Evolutionary conservation across 2,329 filamentous ascomycete genomes (phyloP).

Genomic region (Fusarium pininemorale): DNA sequence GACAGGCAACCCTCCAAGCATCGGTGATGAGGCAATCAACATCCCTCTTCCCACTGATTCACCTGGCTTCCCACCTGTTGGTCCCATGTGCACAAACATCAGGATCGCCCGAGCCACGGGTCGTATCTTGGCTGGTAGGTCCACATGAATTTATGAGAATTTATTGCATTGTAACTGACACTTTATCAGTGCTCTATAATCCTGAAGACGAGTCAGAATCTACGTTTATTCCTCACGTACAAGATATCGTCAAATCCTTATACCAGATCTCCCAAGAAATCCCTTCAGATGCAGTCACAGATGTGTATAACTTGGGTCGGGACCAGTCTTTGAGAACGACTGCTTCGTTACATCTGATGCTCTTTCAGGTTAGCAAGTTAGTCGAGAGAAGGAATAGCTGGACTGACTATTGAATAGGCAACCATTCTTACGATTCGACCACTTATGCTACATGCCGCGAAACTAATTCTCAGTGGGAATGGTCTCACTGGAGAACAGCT

Average conservation of each 20-base stretch:
- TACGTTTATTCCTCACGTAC: slow-evolving; percentile 45
- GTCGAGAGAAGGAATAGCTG: rapidly evolving
- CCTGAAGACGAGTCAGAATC: slow-evolving; percentile 44
- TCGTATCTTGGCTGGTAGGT: slow-evolving; percentile 39
- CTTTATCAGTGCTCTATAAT: slow-evolving; percentile 41
- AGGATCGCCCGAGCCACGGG: slow-evolving; percentile 39
- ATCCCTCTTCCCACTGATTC: slow-evolving; percentile 40
- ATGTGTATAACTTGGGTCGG: slow-evolving; percentile 33
- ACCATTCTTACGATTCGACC: slow-evolving; percentile 45
- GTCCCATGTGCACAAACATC: slow-evolving; percentile 43
- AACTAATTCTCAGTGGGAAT: slow-evolving; percentile 40
- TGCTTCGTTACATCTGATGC: slow-evolving; percentile 46
- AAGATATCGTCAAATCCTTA: slow-evolving; percentile 44
- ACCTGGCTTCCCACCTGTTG: slow-evolving; percentile 43
- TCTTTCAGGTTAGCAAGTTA: slow-evolving; percentile 41
- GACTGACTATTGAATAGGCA: slow-evolving; percentile 32
- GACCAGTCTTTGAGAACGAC: slow-evolving; percentile 45
- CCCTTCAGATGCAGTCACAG: slow-evolving; percentile 38
- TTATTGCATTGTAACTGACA: not conserved
- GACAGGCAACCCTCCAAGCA: slow-evolving; percentile 40
- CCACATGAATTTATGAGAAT: rapidly evolving
- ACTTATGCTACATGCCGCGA: slow-evolving; percentile 44
- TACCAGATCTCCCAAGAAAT: slow-evolving; percentile 42
- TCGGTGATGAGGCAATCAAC: slow-evolving; percentile 39
- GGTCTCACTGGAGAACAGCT: slow-evolving; percentile 35